Percentiles rank a stretch among this genome's conserved stretches.
phyloP scores from a whole-genome alignment of 495 filamentous ascomycete genomes.

The Annulohypoxylon nitens region DNA sequence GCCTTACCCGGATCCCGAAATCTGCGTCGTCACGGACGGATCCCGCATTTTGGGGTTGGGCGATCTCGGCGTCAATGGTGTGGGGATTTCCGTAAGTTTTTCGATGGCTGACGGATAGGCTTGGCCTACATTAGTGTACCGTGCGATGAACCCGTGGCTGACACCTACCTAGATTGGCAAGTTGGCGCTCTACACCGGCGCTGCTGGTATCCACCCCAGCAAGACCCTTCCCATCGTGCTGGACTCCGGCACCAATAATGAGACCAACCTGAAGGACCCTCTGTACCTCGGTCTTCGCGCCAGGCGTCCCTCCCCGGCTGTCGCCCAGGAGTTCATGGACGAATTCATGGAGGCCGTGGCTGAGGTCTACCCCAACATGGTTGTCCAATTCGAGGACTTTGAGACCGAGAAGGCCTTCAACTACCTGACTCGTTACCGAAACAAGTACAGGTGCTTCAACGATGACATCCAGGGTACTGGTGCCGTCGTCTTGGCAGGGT shows the following conservation, averaged over 20 bases:
- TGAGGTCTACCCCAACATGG: slow-evolving; percentile 90
- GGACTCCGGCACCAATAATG: slow-evolving; percentile 93
- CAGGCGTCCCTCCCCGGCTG: slow-evolving; percentile 81
- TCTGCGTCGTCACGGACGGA: slow-evolving; percentile 96
- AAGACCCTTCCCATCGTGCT: slow-evolving; percentile 92
- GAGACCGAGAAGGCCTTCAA: slow-evolving; percentile 94
- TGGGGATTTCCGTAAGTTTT: slow-evolving; percentile 91
- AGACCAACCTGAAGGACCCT: slow-evolving; percentile 87
- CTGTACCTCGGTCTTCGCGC: slow-evolving; percentile 91
- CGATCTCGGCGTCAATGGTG: slow-evolving; percentile 96
- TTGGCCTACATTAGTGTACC: slow-evolving; percentile 32
- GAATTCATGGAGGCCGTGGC: slow-evolving; percentile 95
- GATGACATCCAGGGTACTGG: slow-evolving; percentile 99
- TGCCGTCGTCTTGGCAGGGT: slow-evolving; percentile 91
- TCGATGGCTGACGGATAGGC: background rate
- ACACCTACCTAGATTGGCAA: slow-evolving; percentile 74
- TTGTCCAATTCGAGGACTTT: slow-evolving; percentile 98
- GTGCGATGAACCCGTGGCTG: slow-evolving; percentile 28
- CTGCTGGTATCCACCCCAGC: slow-evolving; percentile 93
- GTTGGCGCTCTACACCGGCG: slow-evolving; percentile 92
- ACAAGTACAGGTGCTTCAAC: slow-evolving; percentile 95
- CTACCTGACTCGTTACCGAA: slow-evolving; percentile 87
- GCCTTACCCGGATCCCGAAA: slow-evolving; percentile 89
- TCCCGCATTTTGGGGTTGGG: slow-evolving; percentile 96
- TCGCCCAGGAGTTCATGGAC: slow-evolving; percentile 94